Conservation (phyloP, 768 basidiomycete species). For the Pholiota microspora region DNA sequence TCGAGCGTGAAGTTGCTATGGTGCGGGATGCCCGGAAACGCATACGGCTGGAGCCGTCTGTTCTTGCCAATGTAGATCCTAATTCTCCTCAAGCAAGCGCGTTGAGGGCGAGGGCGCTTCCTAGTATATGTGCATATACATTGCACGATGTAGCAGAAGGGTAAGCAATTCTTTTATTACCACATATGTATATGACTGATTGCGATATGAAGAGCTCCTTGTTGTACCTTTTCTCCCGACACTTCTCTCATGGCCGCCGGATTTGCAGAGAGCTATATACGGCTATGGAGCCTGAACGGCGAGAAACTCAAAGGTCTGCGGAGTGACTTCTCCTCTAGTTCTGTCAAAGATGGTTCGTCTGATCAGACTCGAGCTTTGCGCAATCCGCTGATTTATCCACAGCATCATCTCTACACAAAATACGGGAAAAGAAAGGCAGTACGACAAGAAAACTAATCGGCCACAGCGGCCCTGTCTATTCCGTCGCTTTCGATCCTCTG, state of each 20-base stretch:
- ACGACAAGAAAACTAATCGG: conserved; percentile 95
- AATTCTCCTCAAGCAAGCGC: conserved; percentile 58
- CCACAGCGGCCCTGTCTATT: conserved; percentile 96
- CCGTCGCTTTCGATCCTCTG: conserved; percentile 89
- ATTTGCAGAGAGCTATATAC: conserved; percentile 93
- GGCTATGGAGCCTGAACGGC: conserved; percentile 93
- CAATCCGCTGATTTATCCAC: not conserved
- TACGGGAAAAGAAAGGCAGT: conserved; percentile 77
- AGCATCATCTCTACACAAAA: conserved; percentile 62
- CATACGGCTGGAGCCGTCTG: conserved; percentile 83
- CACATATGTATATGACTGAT: not conserved
- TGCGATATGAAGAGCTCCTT: conserved; percentile 61
- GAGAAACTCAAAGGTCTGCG: conserved; percentile 78
- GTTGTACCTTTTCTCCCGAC: conserved; percentile 87
- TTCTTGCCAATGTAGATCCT: conserved; percentile 52
- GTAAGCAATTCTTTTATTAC: conserved; percentile 41
- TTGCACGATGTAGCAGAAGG: conserved; percentile 94
- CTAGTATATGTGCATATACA: conserved; percentile 95
- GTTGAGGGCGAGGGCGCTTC: conserved; percentile 66
- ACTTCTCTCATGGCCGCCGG: conserved; percentile 92
- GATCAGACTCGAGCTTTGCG: not conserved
- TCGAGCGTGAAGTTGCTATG: conserved; percentile 86
- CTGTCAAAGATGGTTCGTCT: conserved; percentile 67
- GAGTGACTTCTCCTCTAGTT: conserved; percentile 69
- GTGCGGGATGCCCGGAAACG: conserved; percentile 90